Evolutionary conservation across 1,284 basidiomycete genomes (phyloP).

Genomic region (Sporisorium iseilematis-ciliati): DNA sequence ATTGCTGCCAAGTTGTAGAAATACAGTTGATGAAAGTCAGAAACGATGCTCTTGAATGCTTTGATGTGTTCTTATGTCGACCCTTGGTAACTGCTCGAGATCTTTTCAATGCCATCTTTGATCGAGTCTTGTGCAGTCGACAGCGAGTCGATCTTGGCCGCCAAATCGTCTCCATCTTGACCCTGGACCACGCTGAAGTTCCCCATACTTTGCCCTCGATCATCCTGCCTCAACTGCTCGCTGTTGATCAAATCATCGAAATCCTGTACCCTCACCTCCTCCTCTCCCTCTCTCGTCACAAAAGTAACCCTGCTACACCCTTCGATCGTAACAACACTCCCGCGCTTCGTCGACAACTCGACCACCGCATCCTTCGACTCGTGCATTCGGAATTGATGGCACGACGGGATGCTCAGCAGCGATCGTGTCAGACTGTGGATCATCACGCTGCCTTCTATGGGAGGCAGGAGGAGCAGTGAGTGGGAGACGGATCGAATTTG

Average conservation of each 20-base stretch:
- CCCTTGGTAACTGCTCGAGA: not conserved
- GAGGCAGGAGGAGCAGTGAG: slow-evolving; percentile 31
- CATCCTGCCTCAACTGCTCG: slow-evolving; percentile 15
- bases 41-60: not conserved
- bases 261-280: slow-evolving; percentile 37
- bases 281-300: not conserved
- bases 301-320: slow-evolving; percentile 18
- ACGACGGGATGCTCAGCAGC: slow-evolving; percentile 20
- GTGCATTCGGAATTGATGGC: slow-evolving; percentile 51
- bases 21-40: not conserved
- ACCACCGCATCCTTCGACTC: slow-evolving; percentile 16
- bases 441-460: slow-evolving; percentile 47
- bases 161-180: not conserved
- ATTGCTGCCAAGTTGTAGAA: slow-evolving; percentile 1
- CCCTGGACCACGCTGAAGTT: slow-evolving; percentile 13
- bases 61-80: slow-evolving; percentile 1
- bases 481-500: slow-evolving; percentile 29
- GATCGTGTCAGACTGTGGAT: slow-evolving; percentile 18
- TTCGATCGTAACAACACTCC: slow-evolving; percentile 36
- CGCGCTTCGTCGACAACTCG: slow-evolving; percentile 25
- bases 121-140: not conserved
- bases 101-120: slow-evolving; percentile 5
- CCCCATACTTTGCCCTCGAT: not conserved
- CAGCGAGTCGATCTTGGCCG: not conserved
- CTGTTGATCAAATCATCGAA: slow-evolving; percentile 47